Evolutionary conservation across 495 filamentous ascomycete genomes (phyloP).

Genomic region (Aspergillus incahuasiensis): DNA sequence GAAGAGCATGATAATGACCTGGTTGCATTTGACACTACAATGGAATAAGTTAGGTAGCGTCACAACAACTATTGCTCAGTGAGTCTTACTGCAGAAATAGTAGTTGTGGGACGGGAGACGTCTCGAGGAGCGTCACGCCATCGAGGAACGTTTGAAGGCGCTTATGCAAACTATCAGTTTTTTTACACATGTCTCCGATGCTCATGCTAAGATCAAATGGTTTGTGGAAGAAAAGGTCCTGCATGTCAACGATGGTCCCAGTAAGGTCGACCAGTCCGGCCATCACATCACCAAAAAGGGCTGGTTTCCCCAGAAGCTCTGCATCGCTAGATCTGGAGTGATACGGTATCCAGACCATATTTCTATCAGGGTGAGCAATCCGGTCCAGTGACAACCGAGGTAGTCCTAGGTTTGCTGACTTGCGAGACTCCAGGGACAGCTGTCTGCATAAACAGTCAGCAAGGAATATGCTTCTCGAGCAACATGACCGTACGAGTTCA

Average conservation of each 20-base stretch:
- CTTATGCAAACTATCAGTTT: constrained; percentile 19
- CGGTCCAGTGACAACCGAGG: constrained; percentile 20
- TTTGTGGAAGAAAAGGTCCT: constrained; percentile 27
- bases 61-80: neutral
- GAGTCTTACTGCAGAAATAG: constrained; percentile 35
- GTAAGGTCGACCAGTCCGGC: constrained; percentile 22
- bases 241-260: constrained; percentile 23
- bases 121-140: constrained; percentile 17
- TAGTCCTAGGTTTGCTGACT: constrained; percentile 14
- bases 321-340: constrained; percentile 31
- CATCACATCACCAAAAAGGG: constrained; percentile 29
- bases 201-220: constrained; percentile 11
- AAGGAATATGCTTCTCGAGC: neutral
- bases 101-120: constrained; percentile 30
- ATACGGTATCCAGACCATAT: constrained; percentile 35
- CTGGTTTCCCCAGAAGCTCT: constrained; percentile 26
- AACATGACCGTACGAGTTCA: constrained; percentile 24
- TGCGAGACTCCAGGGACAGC: constrained; percentile 31
- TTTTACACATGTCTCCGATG: constrained; percentile 19
- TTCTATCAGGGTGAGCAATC: constrained; percentile 17
- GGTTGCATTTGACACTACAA: constrained; percentile 29
- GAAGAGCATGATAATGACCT: constrained; percentile 24
- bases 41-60: neutral
- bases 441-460: constrained; percentile 24
- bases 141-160: constrained; percentile 27